phyloP scores from a whole-genome alignment of 2,329 filamentous ascomycete genomes.

The Beauveria medogensis region DNA sequence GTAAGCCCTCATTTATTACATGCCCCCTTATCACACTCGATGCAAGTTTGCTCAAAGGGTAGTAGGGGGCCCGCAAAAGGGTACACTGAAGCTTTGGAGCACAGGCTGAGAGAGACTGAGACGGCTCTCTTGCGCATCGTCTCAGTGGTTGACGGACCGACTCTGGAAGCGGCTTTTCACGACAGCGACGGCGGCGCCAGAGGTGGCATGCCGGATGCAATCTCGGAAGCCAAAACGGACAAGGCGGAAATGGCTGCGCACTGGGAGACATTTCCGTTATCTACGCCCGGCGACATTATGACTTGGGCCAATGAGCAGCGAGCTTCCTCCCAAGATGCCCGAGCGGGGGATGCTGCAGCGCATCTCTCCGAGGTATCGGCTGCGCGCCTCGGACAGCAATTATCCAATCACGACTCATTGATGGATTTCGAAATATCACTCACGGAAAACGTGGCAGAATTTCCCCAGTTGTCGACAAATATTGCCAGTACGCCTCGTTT shows the following conservation, averaged over 20 bases:
- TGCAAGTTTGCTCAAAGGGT: not conserved
- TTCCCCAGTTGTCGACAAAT: not conserved
- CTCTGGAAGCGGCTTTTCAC: slow-evolving; percentile 10
- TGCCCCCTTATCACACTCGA: too few species aligned
- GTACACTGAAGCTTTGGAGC: slow-evolving; percentile 35
- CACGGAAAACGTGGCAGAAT: not conserved
- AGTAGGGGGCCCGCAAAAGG: slow-evolving; percentile 38
- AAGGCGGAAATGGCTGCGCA: slow-evolving; percentile 5
- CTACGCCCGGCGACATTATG: not conserved
- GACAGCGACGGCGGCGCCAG: too few species aligned
- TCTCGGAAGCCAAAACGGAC: not conserved
- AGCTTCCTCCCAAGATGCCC: not conserved
- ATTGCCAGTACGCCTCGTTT: not conserved
- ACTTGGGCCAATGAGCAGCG: not conserved
- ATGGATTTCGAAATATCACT: not conserved
- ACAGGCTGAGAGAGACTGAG: slow-evolving; percentile 34
- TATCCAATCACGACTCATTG: not conserved
- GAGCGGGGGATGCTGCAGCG: not conserved
- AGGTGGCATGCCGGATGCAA: not conserved
- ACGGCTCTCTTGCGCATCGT: slow-evolving; percentile 26
- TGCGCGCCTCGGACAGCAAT: not conserved
- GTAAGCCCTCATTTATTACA: slow-evolving; percentile 1
- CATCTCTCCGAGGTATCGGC: too few species aligned
- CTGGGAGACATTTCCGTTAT: slow-evolving; percentile 3
- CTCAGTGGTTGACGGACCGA: not conserved